These are phyloP conservation scores for Cryphonectria nitschkei DNA, from an alignment of 2,329 filamentous ascomycete genomes.

Conservation along the genomic window DNA sequence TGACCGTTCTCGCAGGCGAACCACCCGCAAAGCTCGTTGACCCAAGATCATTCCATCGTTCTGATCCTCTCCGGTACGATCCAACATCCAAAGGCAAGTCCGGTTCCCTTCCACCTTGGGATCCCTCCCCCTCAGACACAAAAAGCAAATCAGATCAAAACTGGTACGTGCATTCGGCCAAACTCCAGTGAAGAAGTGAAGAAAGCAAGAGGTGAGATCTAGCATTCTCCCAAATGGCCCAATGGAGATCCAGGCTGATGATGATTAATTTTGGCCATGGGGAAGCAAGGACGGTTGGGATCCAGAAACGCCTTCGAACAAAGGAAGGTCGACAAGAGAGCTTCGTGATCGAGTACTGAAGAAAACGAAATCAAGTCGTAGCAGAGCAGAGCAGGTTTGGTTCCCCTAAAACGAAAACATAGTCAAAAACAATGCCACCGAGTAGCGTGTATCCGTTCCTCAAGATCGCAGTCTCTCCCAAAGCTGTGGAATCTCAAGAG, in stretches of 20 bases:
- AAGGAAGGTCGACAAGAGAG: constrained; percentile 7
- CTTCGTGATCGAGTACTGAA: constrained; percentile 3
- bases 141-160: constrained; percentile 18
- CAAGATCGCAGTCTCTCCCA: constrained; percentile 20
- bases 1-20: constrained; percentile 18
- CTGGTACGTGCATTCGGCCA: constrained; percentile 21
- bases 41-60: constrained; percentile 15
- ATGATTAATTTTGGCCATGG: constrained; percentile 17
- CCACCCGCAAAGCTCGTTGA: constrained; percentile 20
- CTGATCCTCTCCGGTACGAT: constrained; percentile 22
- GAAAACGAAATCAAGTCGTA: constrained; percentile 25
- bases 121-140: constrained; percentile 13
- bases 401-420: constrained; percentile 24
- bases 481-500: constrained; percentile 20
- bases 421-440: constrained; percentile 9
- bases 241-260: constrained; percentile 26
- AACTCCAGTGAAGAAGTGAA: constrained; percentile 29
- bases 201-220: constrained; percentile 27
- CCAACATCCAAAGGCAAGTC: constrained; percentile 25
- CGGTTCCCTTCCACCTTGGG: constrained; percentile 16
- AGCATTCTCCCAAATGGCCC: constrained; percentile 29
- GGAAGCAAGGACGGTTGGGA: constrained; percentile 23
- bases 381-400: constrained; percentile 21
- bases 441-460: constrained; percentile 23
- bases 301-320: constrained; percentile 27